Evolutionary conservation across 768 basidiomycete genomes (phyloP).

Genomic region (Cubamyces sp.): DNA sequence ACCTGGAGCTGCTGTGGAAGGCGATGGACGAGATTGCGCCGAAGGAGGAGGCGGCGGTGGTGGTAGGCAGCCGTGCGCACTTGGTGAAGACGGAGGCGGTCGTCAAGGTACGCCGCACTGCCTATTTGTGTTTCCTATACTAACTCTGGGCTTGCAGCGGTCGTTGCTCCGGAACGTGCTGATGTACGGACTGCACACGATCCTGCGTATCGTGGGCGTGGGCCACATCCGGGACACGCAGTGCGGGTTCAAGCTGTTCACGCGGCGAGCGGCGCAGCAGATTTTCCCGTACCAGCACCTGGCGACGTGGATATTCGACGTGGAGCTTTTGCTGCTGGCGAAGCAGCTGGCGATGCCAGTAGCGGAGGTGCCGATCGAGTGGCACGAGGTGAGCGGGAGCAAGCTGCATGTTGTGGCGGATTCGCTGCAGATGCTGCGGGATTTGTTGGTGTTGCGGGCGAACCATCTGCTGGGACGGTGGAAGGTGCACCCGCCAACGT

Average conservation of each 20-base stretch:
- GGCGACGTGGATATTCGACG: conserved; percentile 95
- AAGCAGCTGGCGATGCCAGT: conserved; percentile 80
- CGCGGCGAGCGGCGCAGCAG: conserved; percentile 75
- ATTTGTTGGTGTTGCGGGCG: conserved; percentile 80
- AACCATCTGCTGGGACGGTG: conserved; percentile 84
- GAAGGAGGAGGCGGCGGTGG: conserved; percentile 61
- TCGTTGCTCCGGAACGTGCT: conserved; percentile 87
- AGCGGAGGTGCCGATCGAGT: conserved; percentile 83
- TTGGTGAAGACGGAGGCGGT: conserved; percentile 91
- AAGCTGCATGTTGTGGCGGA: conserved; percentile 88
- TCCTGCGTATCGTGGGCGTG: conserved; percentile 87
- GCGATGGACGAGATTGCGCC: conserved; percentile 64
- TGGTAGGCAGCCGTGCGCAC: conserved; percentile 88
- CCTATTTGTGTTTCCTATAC: not conserved
- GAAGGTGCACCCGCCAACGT: conserved; percentile 41
- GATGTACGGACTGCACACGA: conserved; percentile 92
- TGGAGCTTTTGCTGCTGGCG: conserved; percentile 87
- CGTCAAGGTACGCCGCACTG: conserved; percentile 69
- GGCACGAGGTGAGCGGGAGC: conserved; percentile 94
- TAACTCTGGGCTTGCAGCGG: conserved; percentile 53
- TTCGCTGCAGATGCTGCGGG: conserved; percentile 87
- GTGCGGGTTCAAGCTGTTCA: conserved; percentile 97
- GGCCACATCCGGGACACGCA: conserved; percentile 93
- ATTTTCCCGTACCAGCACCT: conserved; percentile 90
- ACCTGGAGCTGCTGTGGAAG: conserved; percentile 78